A percentile compares a stretch with the other conserved stretches of the same genome.
Conservation (phyloP, 306 rosid species). For the Medicago lupulina region DNA sequence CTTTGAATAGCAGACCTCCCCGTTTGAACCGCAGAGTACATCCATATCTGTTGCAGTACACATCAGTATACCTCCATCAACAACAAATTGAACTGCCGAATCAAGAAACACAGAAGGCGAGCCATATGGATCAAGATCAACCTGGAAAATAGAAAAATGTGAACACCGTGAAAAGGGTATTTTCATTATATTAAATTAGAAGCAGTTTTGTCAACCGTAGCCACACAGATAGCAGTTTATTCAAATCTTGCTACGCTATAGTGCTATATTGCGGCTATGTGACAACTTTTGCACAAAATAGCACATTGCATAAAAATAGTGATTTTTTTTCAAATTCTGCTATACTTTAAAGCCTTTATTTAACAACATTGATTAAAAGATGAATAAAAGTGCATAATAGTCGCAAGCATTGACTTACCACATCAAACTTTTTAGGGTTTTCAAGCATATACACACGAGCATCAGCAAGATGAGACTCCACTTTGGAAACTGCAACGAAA, state of each 20-base stretch:
- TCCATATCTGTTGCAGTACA: constrained; percentile 99
- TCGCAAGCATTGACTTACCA: constrained; percentile 61
- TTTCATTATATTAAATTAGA: constrained; percentile 8
- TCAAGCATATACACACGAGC: constrained; percentile 98
- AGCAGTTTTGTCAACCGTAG: not conserved
- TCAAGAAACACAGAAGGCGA: constrained; percentile 95
- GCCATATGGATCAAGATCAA: constrained; percentile 99
- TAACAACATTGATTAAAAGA: not conserved
- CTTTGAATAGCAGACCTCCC: constrained; percentile 99
- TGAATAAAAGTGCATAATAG: constrained; percentile 19
- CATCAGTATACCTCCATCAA: constrained; percentile 96
- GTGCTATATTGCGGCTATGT: too few relatives aligned
- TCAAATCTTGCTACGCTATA: too few relatives aligned
- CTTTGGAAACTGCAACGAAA: constrained; percentile 80
- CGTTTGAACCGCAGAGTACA: constrained; percentile 93
- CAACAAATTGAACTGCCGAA: constrained; percentile 96
- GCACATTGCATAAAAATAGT: too few relatives aligned
- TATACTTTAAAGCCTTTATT: too few relatives aligned
- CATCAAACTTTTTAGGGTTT: constrained; percentile 90
- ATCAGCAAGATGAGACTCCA: constrained; percentile 93
- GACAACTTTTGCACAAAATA: too few relatives aligned
- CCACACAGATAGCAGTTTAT: not conserved
- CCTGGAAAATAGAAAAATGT: constrained; percentile 58
- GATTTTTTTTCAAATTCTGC: too few relatives aligned
- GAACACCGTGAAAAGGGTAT: constrained; percentile 13